Conservation (phyloP, 2,329 filamentous ascomycete genomes). For the Fusarium circinatum region DNA sequence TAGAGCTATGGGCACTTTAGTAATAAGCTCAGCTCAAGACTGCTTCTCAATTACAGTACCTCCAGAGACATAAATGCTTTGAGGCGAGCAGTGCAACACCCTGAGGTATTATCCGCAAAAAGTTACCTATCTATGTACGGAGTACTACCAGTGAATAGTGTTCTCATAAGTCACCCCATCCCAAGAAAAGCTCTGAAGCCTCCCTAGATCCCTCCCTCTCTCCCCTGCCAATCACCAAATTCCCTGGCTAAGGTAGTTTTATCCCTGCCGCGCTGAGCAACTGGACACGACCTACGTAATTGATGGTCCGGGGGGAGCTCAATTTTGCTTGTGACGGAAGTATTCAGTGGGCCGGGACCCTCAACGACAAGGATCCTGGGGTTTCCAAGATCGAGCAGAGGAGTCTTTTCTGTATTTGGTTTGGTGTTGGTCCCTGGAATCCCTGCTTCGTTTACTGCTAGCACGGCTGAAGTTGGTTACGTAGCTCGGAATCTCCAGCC, state of each 20-base stretch:
- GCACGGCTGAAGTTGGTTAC: conserved; percentile 20
- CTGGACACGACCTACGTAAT: conserved; percentile 37
- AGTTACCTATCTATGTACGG: background rate
- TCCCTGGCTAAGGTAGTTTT: conserved; percentile 9
- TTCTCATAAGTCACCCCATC: conserved; percentile 24
- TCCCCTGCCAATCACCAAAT: conserved; percentile 16
- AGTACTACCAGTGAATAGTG: background rate
- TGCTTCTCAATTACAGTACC: background rate
- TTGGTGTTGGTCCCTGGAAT: conserved; percentile 18
- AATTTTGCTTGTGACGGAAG: conserved; percentile 26
- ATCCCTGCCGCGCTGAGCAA: conserved; percentile 40
- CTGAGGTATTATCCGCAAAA: background rate
- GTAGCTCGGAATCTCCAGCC: conserved; percentile 18
- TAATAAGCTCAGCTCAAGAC: background rate
- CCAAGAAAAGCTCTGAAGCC: background rate
- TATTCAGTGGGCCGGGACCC: conserved; percentile 10
- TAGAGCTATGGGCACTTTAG: background rate
- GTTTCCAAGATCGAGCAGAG: conserved; percentile 34
- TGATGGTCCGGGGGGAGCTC: conserved; percentile 35
- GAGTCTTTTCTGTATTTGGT: conserved; percentile 17
- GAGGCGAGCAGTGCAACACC: background rate
- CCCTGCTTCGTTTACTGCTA: conserved; percentile 23
- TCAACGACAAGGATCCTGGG: conserved; percentile 14
- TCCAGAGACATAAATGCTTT: background rate
- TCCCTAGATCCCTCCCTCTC: background rate